These are phyloP conservation scores for Diaporthe eres DNA, from an alignment of 2,329 filamentous ascomycete species.

Conservation along the genomic window DNA sequence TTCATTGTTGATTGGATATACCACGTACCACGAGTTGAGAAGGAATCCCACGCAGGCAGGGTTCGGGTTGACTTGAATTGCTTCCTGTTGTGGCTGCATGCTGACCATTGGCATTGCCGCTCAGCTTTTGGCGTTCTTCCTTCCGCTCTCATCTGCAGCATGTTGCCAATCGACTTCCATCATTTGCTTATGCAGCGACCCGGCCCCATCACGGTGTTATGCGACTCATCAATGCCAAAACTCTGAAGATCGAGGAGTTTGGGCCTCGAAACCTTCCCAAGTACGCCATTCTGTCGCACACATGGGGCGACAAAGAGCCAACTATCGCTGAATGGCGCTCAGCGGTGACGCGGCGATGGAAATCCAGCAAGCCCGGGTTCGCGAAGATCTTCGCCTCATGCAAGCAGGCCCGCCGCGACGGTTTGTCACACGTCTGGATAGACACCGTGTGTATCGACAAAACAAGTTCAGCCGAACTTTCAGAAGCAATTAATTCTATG, in stretches of 20 bases:
- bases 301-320: slow-evolving; percentile 52
- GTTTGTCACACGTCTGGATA: slow-evolving; percentile 51
- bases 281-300: slow-evolving; percentile 58
- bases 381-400: slow-evolving; percentile 52
- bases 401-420: slow-evolving; percentile 47
- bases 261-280: slow-evolving; percentile 45
- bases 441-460: slow-evolving; percentile 57
- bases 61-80: neutral
- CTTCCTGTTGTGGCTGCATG: neutral
- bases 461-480: slow-evolving; percentile 51
- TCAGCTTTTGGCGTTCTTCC: neutral
- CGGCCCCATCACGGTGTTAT: slow-evolving; percentile 44
- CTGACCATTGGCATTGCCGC: neutral
- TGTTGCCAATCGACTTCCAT: neutral
- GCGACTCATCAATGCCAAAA: slow-evolving; percentile 55
- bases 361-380: slow-evolving; percentile 49
- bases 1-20: neutral
- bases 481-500: slow-evolving; percentile 56
- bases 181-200: neutral
- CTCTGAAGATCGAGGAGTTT: slow-evolving; percentile 51
- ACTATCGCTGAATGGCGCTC: slow-evolving; percentile 51
- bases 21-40: no score
- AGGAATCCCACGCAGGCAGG: neutral
- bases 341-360: slow-evolving; percentile 43
- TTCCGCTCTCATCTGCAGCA: neutral